phyloP scores from a whole-genome alignment of 768 basidiomycete genomes.

The Austroboletus eburneus region DNA sequence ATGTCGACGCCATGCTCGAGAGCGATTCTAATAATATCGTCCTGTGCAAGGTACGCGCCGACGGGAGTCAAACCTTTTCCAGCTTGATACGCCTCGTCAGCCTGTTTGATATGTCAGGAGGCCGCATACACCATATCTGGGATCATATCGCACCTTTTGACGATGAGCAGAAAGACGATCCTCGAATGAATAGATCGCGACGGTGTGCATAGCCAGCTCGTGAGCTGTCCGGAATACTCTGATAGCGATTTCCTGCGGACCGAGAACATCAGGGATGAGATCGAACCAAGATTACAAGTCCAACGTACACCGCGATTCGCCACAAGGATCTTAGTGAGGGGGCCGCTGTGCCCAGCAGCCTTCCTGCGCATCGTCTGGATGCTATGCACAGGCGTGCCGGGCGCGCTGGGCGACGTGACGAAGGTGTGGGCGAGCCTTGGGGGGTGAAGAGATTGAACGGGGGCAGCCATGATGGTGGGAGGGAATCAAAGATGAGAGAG shows the following conservation, averaged over 20 bases:
- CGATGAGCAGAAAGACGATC: conserved; percentile 96
- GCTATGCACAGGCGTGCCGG: conserved; percentile 83
- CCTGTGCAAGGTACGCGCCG: conserved; percentile 94
- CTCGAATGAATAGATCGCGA: conserved; percentile 97
- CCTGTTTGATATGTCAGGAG: conserved; percentile 42
- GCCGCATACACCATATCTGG: conserved; percentile 26
- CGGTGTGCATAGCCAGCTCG: conserved; percentile 98
- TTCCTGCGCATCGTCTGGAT: conserved; percentile 90
- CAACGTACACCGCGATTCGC: conserved; percentile 85
- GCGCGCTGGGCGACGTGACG: conserved; percentile 67
- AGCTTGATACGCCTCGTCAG: conserved; percentile 98
- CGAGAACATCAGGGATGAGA: conserved; percentile 3
- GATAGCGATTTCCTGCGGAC: conserved; percentile 89
- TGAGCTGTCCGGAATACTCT: conserved; percentile 98
- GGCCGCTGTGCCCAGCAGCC: conserved; percentile 85
- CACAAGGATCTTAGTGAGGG: conserved; percentile 87
- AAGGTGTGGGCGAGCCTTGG: conserved; percentile 72
- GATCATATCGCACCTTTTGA: conserved; percentile 70
- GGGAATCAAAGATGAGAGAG: conserved; percentile 7
- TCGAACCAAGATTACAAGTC: conserved; percentile 4
- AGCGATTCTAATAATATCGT: conserved; percentile 95
- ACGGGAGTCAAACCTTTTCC: conserved; percentile 96
- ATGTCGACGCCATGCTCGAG: conserved; percentile 98
- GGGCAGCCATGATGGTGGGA: conserved; percentile 25
- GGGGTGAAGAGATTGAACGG: conserved; percentile 52